Evolutionary conservation across 2,329 filamentous ascomycete species (phyloP), one percentile per base, ranked within the genome.

Genomic region (Fusarium penzigii): DNA sequence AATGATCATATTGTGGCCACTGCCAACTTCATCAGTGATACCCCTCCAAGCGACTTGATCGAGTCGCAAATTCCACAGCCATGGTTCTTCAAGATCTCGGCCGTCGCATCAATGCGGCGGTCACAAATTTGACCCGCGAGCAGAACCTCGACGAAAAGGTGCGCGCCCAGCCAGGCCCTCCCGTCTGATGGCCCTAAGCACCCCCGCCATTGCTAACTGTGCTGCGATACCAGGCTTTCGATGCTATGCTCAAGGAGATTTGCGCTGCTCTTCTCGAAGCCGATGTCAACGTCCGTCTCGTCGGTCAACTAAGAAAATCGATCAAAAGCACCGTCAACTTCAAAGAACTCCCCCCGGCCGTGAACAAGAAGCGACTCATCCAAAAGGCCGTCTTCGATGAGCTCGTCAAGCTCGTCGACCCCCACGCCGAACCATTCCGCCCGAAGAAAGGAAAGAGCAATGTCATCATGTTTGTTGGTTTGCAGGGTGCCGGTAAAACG

Each of bases 41-140:
- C 62, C 61, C 55, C 54, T 52, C 58, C 50, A 57, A 53, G 55
- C 53, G 51, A 48, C 41, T 46, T 39, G 39, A 45, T 48, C 52
- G 44, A 58, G 59, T 58, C 61, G 61, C 57, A 48, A 54, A 25
- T 48, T 47, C 55, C 39, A 49, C 51, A 53, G 56, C 68, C 70
- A 99, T 99, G 94, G 94, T 99, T 82, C 89, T 99, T 70, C 92
- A 96, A 86, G 94, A 99, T 83, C 85, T 99, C 54, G 94, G 94
- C 66, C 92, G 93, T 81, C 94, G 94, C 78, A 97, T 99, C 75
- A 97, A 97, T 78, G 85, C 91, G 80, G 94, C 94, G 67, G 90
- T 99, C 77, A 89, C 87, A 58, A 93, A 97, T 77, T 82, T 97
- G 67, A 96, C 93, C 54, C 84, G 93, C 68, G 91, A 94, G 52